Evolutionary conservation across 2,329 filamentous ascomycete species (phyloP), one percentile per base, ranked within the genome.

Genomic region (Xylaria sp.): DNA sequence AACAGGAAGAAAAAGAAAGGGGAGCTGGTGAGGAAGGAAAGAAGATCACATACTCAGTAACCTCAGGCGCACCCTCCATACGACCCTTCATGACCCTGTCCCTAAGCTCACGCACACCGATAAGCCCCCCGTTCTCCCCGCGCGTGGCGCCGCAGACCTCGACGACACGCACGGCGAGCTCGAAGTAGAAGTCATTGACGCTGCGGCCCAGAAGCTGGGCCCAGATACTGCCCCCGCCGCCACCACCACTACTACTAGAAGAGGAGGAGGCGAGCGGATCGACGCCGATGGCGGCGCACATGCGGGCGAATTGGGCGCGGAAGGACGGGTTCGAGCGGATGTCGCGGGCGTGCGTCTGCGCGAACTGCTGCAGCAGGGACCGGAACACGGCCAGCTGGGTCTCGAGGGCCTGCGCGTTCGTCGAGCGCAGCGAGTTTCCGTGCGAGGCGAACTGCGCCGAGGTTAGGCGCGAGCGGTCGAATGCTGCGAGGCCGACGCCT

Each of bases 171-270:
- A 98, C 95, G 1, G 94, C 96, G 55, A 99, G 89, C 84, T 97
- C 95, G 81, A 98, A 98, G 83, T 98, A 99, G 79, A 99, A 99
- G 81, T 99, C 96, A 79, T 98, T 97, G 74, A 99, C 94, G 76
- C 91, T 94, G 69, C 92, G 89, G 37, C 96, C 96, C 23, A 98
- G 87, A 71, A 98, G 89, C 83, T 98, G 94, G 9, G 94, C 92
- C 95, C 96, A 98, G 68, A 98, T 90, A 67, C 91, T 96, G 20
- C 89, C 88, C 1, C 82, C 85, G 6, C 84, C 85, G 44, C 80
- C 83, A 20, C 83, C 79, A 72, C 84, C 82, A 56, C 81, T 83
- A 51, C 81, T 73, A 80, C 68, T 20, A 7, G 46, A 48, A 12
- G 46, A 48, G 18, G 70, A 72, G 1, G 87, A 90, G n/a, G 94